Base-by-base conservation (phyloP, 176 grass and related monocot genomes). In the Oryza rufipogon region DNA sequence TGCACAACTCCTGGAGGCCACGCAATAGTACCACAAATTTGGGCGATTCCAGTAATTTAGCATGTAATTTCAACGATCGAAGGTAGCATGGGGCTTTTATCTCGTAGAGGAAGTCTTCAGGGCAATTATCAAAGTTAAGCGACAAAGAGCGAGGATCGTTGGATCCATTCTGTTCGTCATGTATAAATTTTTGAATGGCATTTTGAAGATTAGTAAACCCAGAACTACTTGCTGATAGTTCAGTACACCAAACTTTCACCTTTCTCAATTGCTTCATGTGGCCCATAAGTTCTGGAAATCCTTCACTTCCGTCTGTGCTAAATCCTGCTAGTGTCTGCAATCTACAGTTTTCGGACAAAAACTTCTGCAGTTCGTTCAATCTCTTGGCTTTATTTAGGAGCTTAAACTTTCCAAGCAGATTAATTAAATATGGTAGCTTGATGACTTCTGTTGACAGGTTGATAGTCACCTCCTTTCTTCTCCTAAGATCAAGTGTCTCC, bases 401-500 rank as follows among this genome's bases (percentile, higher is more conserved):
- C 44, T 11, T 46, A 46, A 46, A 46, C 44, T 46, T 46, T 46
- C 44, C 44, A 46, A 46, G 44, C 44, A 46, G 44, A 46, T 46
- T 46, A 46, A 2, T 46, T 46, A 46, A 46, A 46, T 47, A 12
- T 3, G 45, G 45, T 47, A 47, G 45, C 11, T 47, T 47, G 45
- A 47, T 47, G 11, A 47, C 45, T 47, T 47, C 45, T 47, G 45
- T 47, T 47, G 45, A 12, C 10, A 47, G 45, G 45, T 39, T 7
- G 38, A 70, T 19, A 36, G 42, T 20, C 80, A 81, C 67, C 7
- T 61, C 44, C 4, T n/a, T 81, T 71, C 9, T 60, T 39, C 38
- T 39, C 67, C 48, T 70, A 20, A 81, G 34, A 4, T 81, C 79
- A 14, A 81, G 66, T 41, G 80, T 64, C 69, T 82, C 80, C 38